Evolutionary conservation across 108 stramenopile species (phyloP).

Genomic region (Cyclotella cryptica): DNA sequence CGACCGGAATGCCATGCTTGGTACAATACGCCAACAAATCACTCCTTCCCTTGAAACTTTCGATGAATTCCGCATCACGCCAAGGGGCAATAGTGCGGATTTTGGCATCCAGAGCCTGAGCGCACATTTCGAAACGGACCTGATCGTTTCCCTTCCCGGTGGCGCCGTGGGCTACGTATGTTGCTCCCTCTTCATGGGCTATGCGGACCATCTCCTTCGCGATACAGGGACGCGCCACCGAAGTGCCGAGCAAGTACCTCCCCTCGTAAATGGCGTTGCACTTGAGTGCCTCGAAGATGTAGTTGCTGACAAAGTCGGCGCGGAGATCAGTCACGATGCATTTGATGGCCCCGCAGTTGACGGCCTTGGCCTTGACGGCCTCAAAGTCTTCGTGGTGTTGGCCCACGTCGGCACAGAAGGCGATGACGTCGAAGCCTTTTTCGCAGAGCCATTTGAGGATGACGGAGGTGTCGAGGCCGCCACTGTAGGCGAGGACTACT

Average conservation of each 20-base stretch:
- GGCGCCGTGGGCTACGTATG: conserved; percentile 96
- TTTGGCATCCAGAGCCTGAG: conserved; percentile 94
- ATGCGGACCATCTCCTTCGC: conserved; percentile 99
- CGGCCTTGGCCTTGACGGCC: conserved; percentile 90
- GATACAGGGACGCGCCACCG: conserved; percentile 98
- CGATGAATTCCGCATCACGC: conserved; percentile 96
- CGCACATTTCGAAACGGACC: conserved; percentile 99
- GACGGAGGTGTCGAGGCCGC: conserved; percentile 98
- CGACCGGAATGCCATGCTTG: conserved; percentile 96
- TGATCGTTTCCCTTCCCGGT: conserved; percentile 99
- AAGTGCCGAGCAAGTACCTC: conserved; percentile 93
- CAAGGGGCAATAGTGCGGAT: conserved; percentile 98
- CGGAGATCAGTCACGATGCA: conserved; percentile 95
- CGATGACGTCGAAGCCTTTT: conserved; percentile 98
- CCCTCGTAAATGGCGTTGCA: conserved; percentile 96
- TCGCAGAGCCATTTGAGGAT: conserved; percentile 98
- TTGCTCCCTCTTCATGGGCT: conserved; percentile 91
- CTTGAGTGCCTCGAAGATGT: conserved; percentile 95
- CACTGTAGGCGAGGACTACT: conserved; percentile 94
- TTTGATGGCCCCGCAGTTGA: conserved; percentile 85
- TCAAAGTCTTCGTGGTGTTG: conserved; percentile 90
- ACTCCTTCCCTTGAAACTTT: conserved; percentile 92
- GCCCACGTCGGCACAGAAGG: conserved; percentile 96
- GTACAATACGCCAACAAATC: conserved; percentile 97
- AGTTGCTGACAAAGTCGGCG: conserved; percentile 95